A percentile compares a stretch with the other conserved stretches of the same genome.
Evolutionary conservation across 306 rosid species (phyloP).

Genomic region (Citrullus mucosospermus): DNA sequence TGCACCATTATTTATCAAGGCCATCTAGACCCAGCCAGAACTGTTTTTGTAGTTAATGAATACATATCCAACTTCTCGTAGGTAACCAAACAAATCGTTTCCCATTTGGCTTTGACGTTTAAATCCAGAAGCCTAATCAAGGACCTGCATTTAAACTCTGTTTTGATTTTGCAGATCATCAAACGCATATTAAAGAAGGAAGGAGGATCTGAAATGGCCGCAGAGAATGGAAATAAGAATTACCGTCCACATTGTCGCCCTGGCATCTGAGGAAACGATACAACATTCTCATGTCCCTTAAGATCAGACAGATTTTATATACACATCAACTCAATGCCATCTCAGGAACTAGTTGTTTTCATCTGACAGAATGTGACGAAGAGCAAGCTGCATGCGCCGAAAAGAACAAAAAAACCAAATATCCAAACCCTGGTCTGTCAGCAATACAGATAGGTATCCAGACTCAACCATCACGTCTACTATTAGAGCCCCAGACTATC

Average conservation of each 20-base stretch:
- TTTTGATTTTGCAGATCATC: background rate
- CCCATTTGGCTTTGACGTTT: background rate
- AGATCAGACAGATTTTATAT: background rate
- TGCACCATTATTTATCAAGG: background rate
- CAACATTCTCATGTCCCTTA: slow-evolving; percentile 40
- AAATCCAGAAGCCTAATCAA: background rate
- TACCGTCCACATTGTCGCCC: no score
- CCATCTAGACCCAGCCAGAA: slow-evolving; percentile 30
- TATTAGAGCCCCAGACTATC: background rate
- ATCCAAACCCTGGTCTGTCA: background rate
- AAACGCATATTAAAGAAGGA: slow-evolving; percentile 45
- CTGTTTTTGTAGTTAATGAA: slow-evolving; percentile 37
- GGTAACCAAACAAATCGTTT: slow-evolving; percentile 18
- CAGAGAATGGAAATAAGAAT: slow-evolving; percentile 50
- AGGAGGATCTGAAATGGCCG: slow-evolving; percentile 64
- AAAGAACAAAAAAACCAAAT: no score
- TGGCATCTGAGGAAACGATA: slow-evolving; percentile 57
- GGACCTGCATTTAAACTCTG: background rate
- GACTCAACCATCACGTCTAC: background rate
- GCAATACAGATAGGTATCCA: background rate
- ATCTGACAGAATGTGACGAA: no score
- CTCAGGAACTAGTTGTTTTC: no score
- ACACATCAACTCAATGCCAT: no score
- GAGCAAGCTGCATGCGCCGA: no score
- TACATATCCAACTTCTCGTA: slow-evolving; percentile 61